These are phyloP conservation scores for Ampelocalamus luodianensis DNA, from an alignment of 176 grass and related monocot species.

Conservation along the genomic window DNA sequence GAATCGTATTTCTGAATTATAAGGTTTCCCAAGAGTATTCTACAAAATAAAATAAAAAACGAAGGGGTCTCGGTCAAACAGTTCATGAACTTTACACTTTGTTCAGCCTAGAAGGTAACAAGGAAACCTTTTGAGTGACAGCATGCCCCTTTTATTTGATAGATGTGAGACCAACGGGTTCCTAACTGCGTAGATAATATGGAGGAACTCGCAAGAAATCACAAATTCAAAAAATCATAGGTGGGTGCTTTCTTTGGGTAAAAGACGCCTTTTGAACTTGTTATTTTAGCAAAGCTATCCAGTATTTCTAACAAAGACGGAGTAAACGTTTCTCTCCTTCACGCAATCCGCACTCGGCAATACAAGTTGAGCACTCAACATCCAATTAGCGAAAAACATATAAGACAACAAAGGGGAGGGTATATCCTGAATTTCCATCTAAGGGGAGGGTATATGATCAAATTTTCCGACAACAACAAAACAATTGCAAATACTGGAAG, in stretches of 20 bases:
- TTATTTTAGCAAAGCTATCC: neutral
- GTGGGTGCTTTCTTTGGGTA: neutral
- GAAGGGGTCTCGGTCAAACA: neutral
- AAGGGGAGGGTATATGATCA: no score
- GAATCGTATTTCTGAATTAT: neutral
- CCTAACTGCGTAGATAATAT: neutral
- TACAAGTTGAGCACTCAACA: neutral
- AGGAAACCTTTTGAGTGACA: neutral
- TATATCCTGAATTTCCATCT: no score
- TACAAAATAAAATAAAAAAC: neutral
- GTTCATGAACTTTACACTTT: neutral
- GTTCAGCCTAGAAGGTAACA: neutral
- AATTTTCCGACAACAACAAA: no score
- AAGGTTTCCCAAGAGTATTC: neutral
- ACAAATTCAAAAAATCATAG: neutral
- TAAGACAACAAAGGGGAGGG: neutral
- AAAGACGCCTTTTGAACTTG: neutral
- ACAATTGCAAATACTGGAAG: neutral
- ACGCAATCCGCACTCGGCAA: neutral
- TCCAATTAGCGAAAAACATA: neutral
- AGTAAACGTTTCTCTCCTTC: constrained; percentile 22
- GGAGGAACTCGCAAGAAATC: neutral
- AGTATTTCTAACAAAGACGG: neutral
- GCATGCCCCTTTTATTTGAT: neutral
- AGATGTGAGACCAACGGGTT: neutral